A percentile compares a stretch with the other conserved stretches of the same genome.
Conservation (phyloP, 495 filamentous ascomycete species). For the Apiosordaria backusii region DNA sequence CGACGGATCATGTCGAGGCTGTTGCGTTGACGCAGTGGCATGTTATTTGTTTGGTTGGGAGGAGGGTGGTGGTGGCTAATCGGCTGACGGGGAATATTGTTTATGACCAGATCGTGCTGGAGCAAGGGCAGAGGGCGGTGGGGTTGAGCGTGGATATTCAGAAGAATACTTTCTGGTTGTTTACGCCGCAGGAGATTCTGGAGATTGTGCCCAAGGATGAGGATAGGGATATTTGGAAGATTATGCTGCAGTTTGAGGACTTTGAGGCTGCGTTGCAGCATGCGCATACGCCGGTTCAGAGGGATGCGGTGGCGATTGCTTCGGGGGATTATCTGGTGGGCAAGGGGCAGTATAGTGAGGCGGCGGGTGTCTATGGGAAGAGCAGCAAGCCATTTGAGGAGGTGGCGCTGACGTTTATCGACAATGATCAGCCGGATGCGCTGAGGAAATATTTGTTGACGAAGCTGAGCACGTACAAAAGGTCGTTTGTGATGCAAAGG, state of each 20-base stretch:
- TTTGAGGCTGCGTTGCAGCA: conserved; percentile 85
- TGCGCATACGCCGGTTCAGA: conserved; percentile 68
- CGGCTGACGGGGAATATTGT: conserved; percentile 78
- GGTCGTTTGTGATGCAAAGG: conserved; percentile 82
- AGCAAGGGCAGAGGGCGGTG: conserved; percentile 70
- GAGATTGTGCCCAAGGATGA: conserved; percentile 90
- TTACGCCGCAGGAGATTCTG: conserved; percentile 83
- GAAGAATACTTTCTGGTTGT: conserved; percentile 96
- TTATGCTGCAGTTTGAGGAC: conserved; percentile 76
- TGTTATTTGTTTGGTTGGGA: conserved; percentile 78
- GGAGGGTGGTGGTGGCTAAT: conserved; percentile 76
- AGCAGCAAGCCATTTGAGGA: conserved; percentile 97
- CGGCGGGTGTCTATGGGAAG: conserved; percentile 84
- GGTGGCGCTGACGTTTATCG: conserved; percentile 85
- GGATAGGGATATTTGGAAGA: conserved; percentile 89
- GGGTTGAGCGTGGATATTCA: conserved; percentile 82
- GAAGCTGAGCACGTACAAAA: conserved; percentile 79
- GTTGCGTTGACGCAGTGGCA: conserved; percentile 91
- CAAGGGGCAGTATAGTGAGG: conserved; percentile 77
- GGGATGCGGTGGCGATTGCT: conserved; percentile 82
- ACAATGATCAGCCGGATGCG: conserved; percentile 85
- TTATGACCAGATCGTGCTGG: conserved; percentile 82
- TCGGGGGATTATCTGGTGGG: conserved; percentile 82
- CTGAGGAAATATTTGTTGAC: conserved; percentile 84
- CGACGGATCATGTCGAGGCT: conserved; percentile 68